Percentiles rank a stretch among this genome's conserved stretches.
phyloP scores from a whole-genome alignment of 495 filamentous ascomycete genomes.

The Echria macrotheca region DNA sequence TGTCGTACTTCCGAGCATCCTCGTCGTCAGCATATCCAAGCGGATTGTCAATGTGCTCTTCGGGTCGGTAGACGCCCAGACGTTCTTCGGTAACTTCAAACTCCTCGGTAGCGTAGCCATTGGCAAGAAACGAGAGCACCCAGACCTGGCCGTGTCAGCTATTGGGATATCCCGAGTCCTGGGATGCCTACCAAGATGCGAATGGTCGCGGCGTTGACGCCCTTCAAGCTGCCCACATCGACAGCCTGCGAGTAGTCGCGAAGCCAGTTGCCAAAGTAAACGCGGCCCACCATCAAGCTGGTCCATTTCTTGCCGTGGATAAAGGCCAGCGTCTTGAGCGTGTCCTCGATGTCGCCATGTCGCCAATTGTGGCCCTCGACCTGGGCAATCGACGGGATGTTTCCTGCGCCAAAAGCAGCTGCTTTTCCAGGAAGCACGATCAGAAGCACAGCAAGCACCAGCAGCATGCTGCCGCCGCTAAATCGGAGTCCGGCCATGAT shows the following conservation, averaged over 20 bases:
- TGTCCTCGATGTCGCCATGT: conserved; percentile 92
- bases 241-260: conserved; percentile 81
- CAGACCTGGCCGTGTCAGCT: conserved; percentile 46
- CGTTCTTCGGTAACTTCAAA: conserved; percentile 94
- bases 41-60: conserved; percentile 92
- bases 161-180: not conserved
- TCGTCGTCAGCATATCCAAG: conserved; percentile 85
- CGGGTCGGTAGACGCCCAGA: conserved; percentile 86
- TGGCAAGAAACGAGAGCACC: conserved; percentile 86
- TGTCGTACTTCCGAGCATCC: conserved; percentile 80
- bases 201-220: conserved; percentile 84
- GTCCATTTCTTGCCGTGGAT: conserved; percentile 94
- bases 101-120: conserved; percentile 94
- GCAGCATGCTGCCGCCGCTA: conserved; percentile 39
- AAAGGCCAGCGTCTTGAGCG: conserved; percentile 82
- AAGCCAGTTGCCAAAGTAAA: conserved; percentile 86
- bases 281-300: conserved; percentile 76
- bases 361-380: conserved; percentile 95
- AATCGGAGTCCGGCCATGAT: conserved; percentile 36
- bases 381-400: conserved; percentile 88
- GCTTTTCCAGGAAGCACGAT: conserved; percentile 59
- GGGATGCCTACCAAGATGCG: conserved; percentile 59
- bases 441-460: conserved; percentile 47
- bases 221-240: conserved; percentile 86
- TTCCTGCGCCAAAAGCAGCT: conserved; percentile 88